Conservation (phyloP, 345 rosid species). For the Syzygium aromaticum region DNA sequence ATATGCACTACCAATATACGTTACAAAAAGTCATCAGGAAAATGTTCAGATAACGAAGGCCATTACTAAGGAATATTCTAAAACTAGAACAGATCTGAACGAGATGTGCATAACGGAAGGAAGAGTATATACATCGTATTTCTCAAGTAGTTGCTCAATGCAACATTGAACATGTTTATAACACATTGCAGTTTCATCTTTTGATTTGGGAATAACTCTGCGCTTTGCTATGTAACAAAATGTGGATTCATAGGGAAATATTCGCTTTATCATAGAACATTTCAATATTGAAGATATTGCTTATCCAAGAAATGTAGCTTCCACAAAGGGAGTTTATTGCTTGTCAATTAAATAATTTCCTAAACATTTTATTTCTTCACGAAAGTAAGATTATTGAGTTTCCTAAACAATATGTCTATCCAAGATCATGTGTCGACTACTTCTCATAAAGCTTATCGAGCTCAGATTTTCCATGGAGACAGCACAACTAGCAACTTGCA, state of each 20-base stretch:
- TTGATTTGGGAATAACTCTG: not conserved
- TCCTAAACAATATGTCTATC: not conserved
- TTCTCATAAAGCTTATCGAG: not conserved
- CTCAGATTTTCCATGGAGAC: not conserved
- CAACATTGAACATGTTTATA: not conserved
- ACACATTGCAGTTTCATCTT: not conserved
- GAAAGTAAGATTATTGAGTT: not conserved
- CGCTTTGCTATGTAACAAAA: not conserved
- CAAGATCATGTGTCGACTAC: not conserved
- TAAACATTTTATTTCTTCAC: not conserved
- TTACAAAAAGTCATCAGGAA: too few relatives aligned
- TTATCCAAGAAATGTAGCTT: accelerated
- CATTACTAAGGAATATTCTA: too few relatives aligned
- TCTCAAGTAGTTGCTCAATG: not conserved
- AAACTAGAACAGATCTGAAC: not conserved
- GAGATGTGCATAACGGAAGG: not conserved
- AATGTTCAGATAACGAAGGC: too few relatives aligned
- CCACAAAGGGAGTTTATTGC: not conserved
- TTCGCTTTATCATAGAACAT: not conserved
- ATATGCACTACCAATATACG: too few relatives aligned
- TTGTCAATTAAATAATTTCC: not conserved
- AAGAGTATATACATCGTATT: not conserved
- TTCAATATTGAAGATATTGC: not conserved
- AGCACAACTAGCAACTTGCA: not conserved
- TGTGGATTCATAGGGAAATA: not conserved